phyloP scores from a whole-genome alignment of 1,284 basidiomycete species.

The Cutaneotrichosporon dermatis region DNA sequence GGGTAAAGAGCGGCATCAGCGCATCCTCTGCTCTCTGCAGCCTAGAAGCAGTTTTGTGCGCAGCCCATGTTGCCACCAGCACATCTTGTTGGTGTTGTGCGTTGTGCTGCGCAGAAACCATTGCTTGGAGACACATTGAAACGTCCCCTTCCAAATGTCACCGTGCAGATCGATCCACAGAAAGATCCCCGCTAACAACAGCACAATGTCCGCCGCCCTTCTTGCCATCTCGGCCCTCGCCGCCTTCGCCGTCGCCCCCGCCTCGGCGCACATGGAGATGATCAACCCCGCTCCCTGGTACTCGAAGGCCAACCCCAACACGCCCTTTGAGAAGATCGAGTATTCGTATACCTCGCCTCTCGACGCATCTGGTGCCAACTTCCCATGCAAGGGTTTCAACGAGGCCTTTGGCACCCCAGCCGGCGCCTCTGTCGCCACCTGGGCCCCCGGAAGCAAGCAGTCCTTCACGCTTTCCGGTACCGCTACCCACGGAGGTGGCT shows the following conservation, averaged over 20 bases:
- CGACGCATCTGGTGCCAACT: slow-evolving; percentile 34
- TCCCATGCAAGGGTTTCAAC: slow-evolving; percentile 47
- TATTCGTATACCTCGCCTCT: slow-evolving; percentile 48
- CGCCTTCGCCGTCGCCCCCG: slow-evolving; percentile 16
- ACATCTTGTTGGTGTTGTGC: no score
- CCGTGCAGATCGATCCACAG: no score
- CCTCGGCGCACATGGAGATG: slow-evolving; percentile 43
- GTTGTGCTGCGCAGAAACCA: no score
- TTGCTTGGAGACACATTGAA: no score
- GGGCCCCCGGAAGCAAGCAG: slow-evolving; percentile 32
- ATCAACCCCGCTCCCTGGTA: slow-evolving; percentile 39
- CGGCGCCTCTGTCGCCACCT: slow-evolving; percentile 34
- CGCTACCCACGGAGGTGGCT: slow-evolving; percentile 48
- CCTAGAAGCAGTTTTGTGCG: no score
- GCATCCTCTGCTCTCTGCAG: no score
- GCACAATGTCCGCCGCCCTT: not conserved
- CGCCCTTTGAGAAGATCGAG: slow-evolving; percentile 34
- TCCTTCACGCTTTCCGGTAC: slow-evolving; percentile 39
- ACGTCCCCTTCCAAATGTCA: no score
- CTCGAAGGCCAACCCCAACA: slow-evolving; percentile 36
- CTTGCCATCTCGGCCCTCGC: slow-evolving; percentile 7
- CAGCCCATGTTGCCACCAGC: no score
- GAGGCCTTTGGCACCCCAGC: slow-evolving; percentile 5
- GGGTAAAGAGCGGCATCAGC: no score
- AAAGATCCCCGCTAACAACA: not conserved